Evolutionary conservation across 2,329 filamentous ascomycete genomes (phyloP), one percentile per base, ranked within the genome.

Genomic region (Coleophoma crateriformis): DNA sequence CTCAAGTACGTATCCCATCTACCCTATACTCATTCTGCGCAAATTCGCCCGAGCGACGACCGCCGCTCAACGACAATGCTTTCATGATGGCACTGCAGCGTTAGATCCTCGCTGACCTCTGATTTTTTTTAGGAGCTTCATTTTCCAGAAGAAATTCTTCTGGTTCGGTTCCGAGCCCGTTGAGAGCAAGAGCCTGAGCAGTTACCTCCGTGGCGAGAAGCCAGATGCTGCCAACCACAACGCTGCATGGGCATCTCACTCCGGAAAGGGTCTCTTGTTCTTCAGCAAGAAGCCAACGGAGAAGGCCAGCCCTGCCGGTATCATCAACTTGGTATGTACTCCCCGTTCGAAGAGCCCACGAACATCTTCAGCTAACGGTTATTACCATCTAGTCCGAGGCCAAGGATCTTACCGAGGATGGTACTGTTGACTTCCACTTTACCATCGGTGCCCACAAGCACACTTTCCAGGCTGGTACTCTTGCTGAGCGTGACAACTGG

Each of bases 251-350:
- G 90, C 92, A 56, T 84, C 84, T 60, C 84, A 95, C 78, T 96
- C 92, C 52, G 92, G 92, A 69, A 95, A 95, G 78, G 94, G 94
- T 66, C 86, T 97, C 17, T 77, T 97, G 39, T 96, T 95, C 79
- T 88, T 89, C 71, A 85, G 87, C 71, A 66, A 66, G 82, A 85
- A 88, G 71, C 76, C 79, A 47, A 79, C 83, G 64, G 87, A 95
- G 73, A 96, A 95, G 82, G 76, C 81, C 58, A 79, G 80, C 52
- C 91, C 92, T 53, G 78, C 84, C 60, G 87, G 89, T 64, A 84
- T 94, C 62, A 85, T 97, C 69, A 88, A 89, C 71, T 74, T 96
- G 68, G 90, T 95, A 80, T 65, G 87, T 68, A 49, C 14, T 27
- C 27, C 22, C 27, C 6, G 6, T 27, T 27, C 27, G 8, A 27